Conservation (phyloP, 345 rosid genomes). For the Salix exigua region DNA sequence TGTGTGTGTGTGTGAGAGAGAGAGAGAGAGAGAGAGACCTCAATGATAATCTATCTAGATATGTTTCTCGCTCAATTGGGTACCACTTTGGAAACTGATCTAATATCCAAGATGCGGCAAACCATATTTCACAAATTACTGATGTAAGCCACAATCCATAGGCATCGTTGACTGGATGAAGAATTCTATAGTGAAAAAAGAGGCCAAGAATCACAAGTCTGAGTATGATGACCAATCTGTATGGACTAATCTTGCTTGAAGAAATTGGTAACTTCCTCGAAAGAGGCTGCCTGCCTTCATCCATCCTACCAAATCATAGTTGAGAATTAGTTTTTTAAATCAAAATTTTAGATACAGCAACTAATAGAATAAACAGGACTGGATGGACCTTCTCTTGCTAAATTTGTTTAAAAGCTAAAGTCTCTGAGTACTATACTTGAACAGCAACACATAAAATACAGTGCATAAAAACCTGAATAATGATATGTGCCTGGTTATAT, state of each 20-base stretch:
- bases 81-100: slow-evolving; percentile 92
- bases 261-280: slow-evolving; percentile 78
- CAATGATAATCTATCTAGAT: slow-evolving; percentile 72
- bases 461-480: neutral
- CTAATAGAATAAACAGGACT: neutral
- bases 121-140: slow-evolving; percentile 89
- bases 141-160: slow-evolving; percentile 76
- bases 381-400: neutral
- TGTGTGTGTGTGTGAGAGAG: neutral
- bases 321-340: neutral
- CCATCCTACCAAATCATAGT: slow-evolving; percentile 60
- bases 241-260: slow-evolving; percentile 82
- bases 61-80: slow-evolving; percentile 79
- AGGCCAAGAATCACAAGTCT: slow-evolving; percentile 71
- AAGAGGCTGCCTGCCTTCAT: slow-evolving; percentile 92
- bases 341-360: neutral
- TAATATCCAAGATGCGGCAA: slow-evolving; percentile 89
- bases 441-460: neutral
- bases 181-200: slow-evolving; percentile 84
- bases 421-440: neutral
- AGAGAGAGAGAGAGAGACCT: slow-evolving; percentile 29
- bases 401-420: neutral
- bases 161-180: slow-evolving; percentile 81
- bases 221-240: slow-evolving; percentile 66
- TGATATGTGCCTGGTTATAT: neutral